These are phyloP conservation scores for Cicer arietinum DNA, from an alignment of 306 rosid species.

Conservation along the genomic window DNA sequence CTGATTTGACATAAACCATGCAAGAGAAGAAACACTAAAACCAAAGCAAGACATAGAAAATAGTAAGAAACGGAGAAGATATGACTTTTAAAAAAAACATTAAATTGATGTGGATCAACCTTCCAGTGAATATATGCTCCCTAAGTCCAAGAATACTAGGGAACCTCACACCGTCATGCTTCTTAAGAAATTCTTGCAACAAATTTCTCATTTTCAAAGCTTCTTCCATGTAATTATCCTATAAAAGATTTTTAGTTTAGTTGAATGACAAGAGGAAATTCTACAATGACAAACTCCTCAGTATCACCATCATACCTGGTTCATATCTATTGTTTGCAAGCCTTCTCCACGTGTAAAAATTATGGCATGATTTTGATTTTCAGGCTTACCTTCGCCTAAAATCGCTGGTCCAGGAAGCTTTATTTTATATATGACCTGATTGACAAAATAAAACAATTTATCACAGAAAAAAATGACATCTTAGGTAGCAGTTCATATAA, in stretches of 20 bases:
- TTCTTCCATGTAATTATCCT: conserved; percentile 99
- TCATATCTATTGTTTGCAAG: conserved; percentile 96
- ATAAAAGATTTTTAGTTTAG: conserved; percentile 34
- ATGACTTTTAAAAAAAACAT: conserved; percentile 13
- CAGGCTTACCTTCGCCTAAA: conserved; percentile 99
- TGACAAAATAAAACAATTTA: conserved; percentile 27
- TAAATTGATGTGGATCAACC: conserved; percentile 50
- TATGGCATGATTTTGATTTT: conserved; percentile 97
- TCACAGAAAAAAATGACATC: background rate
- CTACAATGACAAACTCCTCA: background rate
- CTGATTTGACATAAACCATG: conserved; percentile 99
- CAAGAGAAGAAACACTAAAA: conserved; percentile 98
- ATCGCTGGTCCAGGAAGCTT: conserved; percentile 98
- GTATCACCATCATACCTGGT: conserved; percentile 68
- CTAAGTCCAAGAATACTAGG: conserved; percentile 96
- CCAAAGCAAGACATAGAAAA: conserved; percentile 42
- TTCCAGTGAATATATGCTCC: conserved; percentile 98
- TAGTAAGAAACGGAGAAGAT: conserved; percentile 37
- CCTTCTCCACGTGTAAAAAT: conserved; percentile 99
- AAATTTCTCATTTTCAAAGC: conserved; percentile 98
- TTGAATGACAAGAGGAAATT: conserved; percentile 29
- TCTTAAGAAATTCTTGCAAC: conserved; percentile 89
- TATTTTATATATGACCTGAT: conserved; percentile 86
- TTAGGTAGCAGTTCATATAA: conserved; percentile 8
- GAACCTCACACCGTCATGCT: conserved; percentile 87